Evolutionary conservation across 2,329 filamentous ascomycete species (phyloP).

Genomic region (Botrytis aclada): DNA sequence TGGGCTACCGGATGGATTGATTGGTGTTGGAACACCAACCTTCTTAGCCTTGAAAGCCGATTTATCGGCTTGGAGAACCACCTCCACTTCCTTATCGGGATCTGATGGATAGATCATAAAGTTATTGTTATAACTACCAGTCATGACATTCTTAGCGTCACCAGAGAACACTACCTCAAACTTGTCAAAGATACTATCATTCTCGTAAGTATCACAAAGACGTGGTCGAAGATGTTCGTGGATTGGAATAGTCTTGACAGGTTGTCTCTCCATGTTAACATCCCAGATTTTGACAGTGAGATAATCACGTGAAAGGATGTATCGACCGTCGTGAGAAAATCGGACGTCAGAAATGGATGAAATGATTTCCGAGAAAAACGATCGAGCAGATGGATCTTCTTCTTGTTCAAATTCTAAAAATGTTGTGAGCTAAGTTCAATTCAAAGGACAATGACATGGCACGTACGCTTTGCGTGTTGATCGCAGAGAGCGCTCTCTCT

Average conservation of each 20-base stretch:
- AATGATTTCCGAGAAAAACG: slow-evolving; percentile 99
- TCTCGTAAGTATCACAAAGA: slow-evolving; percentile 97
- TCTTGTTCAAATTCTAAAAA: slow-evolving; percentile 92
- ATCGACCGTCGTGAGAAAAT: slow-evolving; percentile 93
- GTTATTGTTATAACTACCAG: slow-evolving; percentile 99
- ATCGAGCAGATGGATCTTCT: slow-evolving; percentile 92
- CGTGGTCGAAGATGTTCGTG: slow-evolving; percentile 94
- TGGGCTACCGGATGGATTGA: slow-evolving; percentile 77
- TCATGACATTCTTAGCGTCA: slow-evolving; percentile 99
- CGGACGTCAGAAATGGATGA: slow-evolving; percentile 98
- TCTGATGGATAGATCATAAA: slow-evolving; percentile 99
- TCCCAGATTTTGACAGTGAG: slow-evolving; percentile 99
- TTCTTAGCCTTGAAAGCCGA: slow-evolving; percentile 99
- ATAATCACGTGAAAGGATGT: slow-evolving; percentile 97
- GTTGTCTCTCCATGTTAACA: slow-evolving; percentile 97
- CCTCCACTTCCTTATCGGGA: slow-evolving; percentile 92
- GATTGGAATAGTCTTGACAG: slow-evolving; percentile 97
- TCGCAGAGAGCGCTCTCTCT: slow-evolving; percentile 94
- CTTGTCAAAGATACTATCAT: slow-evolving; percentile 99
- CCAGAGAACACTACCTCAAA: slow-evolving; percentile 99
- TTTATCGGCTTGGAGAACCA: slow-evolving; percentile 96
- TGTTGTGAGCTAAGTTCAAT: slow-evolving; percentile 23
- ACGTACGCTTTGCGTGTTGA: slow-evolving; percentile 83
- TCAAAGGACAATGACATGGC: not conserved
- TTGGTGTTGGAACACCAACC: slow-evolving; percentile 94